Evolutionary conservation across 371 early-diverging fungal species (phyloP), one percentile per base, ranked within the genome.

Genomic region (Apophysomyces variabilis): DNA sequence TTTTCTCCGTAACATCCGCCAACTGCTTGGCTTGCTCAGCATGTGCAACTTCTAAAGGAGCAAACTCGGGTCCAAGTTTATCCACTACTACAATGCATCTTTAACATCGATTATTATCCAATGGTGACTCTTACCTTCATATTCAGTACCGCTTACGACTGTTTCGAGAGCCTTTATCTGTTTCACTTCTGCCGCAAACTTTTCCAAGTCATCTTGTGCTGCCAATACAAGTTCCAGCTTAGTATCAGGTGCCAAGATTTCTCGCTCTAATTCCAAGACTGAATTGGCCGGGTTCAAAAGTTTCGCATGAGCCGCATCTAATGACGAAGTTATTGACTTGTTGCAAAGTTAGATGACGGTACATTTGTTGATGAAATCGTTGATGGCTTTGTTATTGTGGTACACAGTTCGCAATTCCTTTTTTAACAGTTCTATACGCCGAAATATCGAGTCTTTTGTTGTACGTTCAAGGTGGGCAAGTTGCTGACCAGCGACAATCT

Each of bases 351-450:
- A 12, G 14, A 26, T 21, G 6, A 37, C n/a, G 60, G 71, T 81
- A 87, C 87, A 87, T 73, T 83, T 87, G 35, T 76, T 75, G 13
- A 84, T 62, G 67, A 87, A 87, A 38, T 82, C 83, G 32, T 82
- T 75, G n/a, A 82, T 74, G 7, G 76, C 44, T 41, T 82, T 87
- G 63, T 79, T 76, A 50, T 72, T 66, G 13, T 73, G 71, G 45
- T 75, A 79, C 7, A 78, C 60, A 8, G 57, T 58, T 8, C 78
- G 58, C 1, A 82, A 47, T 58, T 76, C 78, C 58, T 72, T 79
- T 60, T 68, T 62, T 12, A 82, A 14, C 0, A 35, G 45, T 11
- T 69, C 64, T 3, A 78, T 56, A 26, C 82, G 70, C 37, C 76
- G 70, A 16, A 65, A 43, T 43, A 76, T 18, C 0, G 66, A 58